Conservation (phyloP, 495 filamentous ascomycete genomes). For the Hypomontagnella submonticulosa region DNA sequence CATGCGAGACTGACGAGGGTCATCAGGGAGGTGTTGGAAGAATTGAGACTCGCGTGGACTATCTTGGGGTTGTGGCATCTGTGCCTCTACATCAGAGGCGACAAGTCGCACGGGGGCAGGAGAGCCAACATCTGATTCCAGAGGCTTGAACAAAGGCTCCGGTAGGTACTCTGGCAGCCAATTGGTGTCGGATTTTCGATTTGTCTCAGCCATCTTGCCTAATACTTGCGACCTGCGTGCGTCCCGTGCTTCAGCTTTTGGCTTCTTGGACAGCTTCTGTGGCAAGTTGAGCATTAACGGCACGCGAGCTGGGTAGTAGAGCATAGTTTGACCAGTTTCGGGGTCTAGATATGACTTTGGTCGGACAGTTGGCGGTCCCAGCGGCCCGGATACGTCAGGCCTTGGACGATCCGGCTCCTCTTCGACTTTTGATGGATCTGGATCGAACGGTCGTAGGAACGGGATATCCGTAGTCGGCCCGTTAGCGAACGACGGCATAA, state of each 20-base stretch:
- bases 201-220: constrained; percentile 54
- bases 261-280: constrained; percentile 82
- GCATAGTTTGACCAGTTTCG: constrained; percentile 76
- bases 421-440: constrained; percentile 18
- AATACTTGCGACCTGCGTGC: constrained; percentile 75
- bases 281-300: constrained; percentile 93
- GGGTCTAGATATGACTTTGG: constrained; percentile 73
- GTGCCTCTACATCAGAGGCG: constrained; percentile 9
- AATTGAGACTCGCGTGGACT: constrained; percentile 11
- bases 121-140: constrained; percentile 33
- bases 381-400: constrained; percentile 35
- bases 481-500: constrained; percentile 45
- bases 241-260: constrained; percentile 67
- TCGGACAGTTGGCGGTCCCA: constrained; percentile 52
- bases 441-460: constrained; percentile 39
- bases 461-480: constrained; percentile 28
- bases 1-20: constrained; percentile 34
- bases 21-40: constrained; percentile 7
- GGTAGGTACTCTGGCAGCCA: constrained; percentile 61
- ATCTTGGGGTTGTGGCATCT: constrained; percentile 4
- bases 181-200: constrained; percentile 44
- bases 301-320: constrained; percentile 95
- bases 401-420: constrained; percentile 32
- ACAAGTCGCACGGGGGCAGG: constrained; percentile 3
- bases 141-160: constrained; percentile 47